These are phyloP conservation scores for Nakazawaea ambrosiae DNA, from an alignment of 805 yeast species.

Conservation along the genomic window DNA sequence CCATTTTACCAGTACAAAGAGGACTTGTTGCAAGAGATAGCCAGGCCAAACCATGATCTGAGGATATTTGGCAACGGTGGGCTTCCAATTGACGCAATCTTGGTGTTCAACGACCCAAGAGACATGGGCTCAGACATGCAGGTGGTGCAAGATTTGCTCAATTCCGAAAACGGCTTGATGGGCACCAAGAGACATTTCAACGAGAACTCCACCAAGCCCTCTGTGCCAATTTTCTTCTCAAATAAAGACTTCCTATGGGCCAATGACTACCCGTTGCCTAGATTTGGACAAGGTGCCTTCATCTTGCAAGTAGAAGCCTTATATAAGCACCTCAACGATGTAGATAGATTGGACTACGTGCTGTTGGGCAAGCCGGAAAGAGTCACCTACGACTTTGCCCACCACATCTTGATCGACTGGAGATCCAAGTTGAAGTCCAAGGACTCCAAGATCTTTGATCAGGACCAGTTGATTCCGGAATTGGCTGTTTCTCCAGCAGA, in stretches of 20 bases:
- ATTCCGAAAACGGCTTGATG: slow-evolving; percentile 52
- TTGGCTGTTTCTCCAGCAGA: slow-evolving; percentile 33
- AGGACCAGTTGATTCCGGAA: slow-evolving; percentile 31
- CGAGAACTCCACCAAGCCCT: slow-evolving; percentile 31
- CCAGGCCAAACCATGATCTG: slow-evolving; percentile 23
- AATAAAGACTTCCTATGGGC: slow-evolving; percentile 88
- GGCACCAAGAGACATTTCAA: slow-evolving; percentile 47
- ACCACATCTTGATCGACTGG: slow-evolving; percentile 58
- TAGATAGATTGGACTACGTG: slow-evolving; percentile 39
- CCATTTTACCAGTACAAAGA: slow-evolving; percentile 57
- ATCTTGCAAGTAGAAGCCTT: slow-evolving; percentile 55
- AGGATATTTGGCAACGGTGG: slow-evolving; percentile 21
- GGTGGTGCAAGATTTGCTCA: slow-evolving; percentile 63
- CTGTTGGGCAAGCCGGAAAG: slow-evolving; percentile 79
- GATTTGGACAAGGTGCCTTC: slow-evolving; percentile 91
- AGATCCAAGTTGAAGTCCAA: slow-evolving; percentile 25
- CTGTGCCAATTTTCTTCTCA: slow-evolving; percentile 70
- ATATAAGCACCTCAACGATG: slow-evolving; percentile 47
- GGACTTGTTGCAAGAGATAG: slow-evolving; percentile 37
- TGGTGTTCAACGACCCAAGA: slow-evolving; percentile 84
- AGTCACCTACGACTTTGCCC: slow-evolving; percentile 79
- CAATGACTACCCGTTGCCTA: slow-evolving; percentile 65
- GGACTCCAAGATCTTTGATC: slow-evolving; percentile 9
- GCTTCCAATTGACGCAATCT: slow-evolving; percentile 60
- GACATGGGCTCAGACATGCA: slow-evolving; percentile 85